Evolutionary conservation across 257 asterid species (phyloP), one percentile per base, ranked within the genome.

Genomic region (Mentha longifolia): DNA sequence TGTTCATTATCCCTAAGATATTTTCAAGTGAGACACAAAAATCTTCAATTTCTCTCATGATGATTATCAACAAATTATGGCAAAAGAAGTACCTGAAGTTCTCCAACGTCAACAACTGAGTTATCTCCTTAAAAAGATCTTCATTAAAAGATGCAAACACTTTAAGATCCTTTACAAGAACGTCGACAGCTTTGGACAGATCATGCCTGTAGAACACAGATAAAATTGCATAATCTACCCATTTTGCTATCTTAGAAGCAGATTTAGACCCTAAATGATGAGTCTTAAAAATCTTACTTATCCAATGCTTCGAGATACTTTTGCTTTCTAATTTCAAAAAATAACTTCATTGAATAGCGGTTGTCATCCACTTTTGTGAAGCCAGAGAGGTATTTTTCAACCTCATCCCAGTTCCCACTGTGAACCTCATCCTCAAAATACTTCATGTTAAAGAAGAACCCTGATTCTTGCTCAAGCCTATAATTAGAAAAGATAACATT

Each of bases 391-490:
- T 94, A 94, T 59, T 72, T 89, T 62, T 91, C 98, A 70, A 94
- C 98, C 78, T 89, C 97, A 67, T 94, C 98, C 98, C 97, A 94
- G 71, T 93, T 91, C 79, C 98, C 98, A 84, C 80, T 87, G 54
- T 84, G 89, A 78, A 93, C 94, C 81, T 93, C 95, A 55, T 93
- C 98, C 74, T 93, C 98, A 71, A 93, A 93, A 77, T 93, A 85
- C 82, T 89, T 93, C 97, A 93, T 86, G 85, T 93, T 91, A 72
- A 93, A 93, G 96, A 84, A 93, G 84, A 90, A 93, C 22, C 97
- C 98, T 16, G 98, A 93, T 75, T 93, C 98, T 84, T 93, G 97
- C 77, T 93, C 98, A 72, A 93, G 96, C 93, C 98, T 93, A 80
- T 81, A n/a, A 70, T 51, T 71, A 65, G 59, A 79, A 55, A 80